Evolutionary conservation across 768 basidiomycete genomes (phyloP), one percentile per base, ranked within the genome.

Genomic region (Dendrothele bispora): DNA sequence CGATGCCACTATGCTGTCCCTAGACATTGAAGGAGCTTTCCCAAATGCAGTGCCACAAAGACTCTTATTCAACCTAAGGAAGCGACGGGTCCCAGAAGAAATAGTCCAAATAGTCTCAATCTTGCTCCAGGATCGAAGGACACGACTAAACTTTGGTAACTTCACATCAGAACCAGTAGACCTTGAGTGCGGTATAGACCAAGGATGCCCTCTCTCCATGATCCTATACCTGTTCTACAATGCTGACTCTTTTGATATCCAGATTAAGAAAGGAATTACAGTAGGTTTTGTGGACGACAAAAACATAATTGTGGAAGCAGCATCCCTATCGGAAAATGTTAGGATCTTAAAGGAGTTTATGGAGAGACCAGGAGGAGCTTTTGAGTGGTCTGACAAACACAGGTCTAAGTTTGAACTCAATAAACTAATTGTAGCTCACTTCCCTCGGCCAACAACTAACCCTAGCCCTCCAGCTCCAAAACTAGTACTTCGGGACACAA

Each of bases 21-120:
- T 68, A 2, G 66, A 70, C 39, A 56, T 67, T 3, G 47, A 65
- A 50, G 58, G 55, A 0, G 60, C 61, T 0, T 69, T 61, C 47
- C 61, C 66, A 4, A 68, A 54, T 40, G 51, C 50, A 7, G 54
- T 51, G 3, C 36, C 49, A 0, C 42, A 55, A 3, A 27, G 36
- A 4, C 51, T 67, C 10, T 1, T 59, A 2, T 51, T 62, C 39
- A 57, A 68, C 45, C 53, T 67, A 52, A 4, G 55, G 32, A 53
- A 47, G n/a, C n/a, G 38, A 11, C 25, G 61, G 0, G 42, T 66
- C 2, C 67, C 67, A 2, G 46, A 55, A 39, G 45, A 50, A 14
- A 53, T 54, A n/a, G 48, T 56, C 0, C 22, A 32, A 0, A 60
- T 47, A 20, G 45, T 64, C 0, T 29, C 48, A 15, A 22, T 50